These are phyloP conservation scores for Termitomyces sp. DNA, from an alignment of 768 basidiomycete species.

Conservation along the genomic window DNA sequence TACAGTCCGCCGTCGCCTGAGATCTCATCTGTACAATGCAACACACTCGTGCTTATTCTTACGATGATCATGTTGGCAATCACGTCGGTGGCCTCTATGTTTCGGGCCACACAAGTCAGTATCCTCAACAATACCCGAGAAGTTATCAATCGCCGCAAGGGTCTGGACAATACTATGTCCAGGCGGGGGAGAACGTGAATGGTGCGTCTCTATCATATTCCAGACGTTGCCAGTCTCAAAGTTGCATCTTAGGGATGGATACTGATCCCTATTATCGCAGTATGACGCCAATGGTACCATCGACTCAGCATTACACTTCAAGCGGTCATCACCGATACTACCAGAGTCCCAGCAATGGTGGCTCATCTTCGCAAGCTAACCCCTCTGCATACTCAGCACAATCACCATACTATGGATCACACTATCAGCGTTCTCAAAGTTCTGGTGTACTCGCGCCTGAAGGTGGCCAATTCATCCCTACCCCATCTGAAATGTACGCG, in stretches of 20 bases:
- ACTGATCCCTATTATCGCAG: constrained; percentile 31
- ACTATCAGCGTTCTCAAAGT: constrained; percentile 18
- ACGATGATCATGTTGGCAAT: constrained; percentile 32
- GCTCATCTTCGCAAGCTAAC: constrained; percentile 20
- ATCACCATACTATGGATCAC: constrained; percentile 18
- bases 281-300: constrained; percentile 32
- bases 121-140: constrained; percentile 18
- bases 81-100: constrained; percentile 25
- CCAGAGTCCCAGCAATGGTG: constrained; percentile 14
- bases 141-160: constrained; percentile 30
- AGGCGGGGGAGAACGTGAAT: constrained; percentile 19
- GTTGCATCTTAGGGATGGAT: constrained; percentile 3
- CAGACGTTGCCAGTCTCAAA: background rate
- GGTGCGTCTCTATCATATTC: constrained; percentile 9
- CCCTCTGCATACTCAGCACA: constrained; percentile 15
- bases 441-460: constrained; percentile 17
- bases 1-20: constrained; percentile 25
- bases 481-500: constrained; percentile 41
- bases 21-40: constrained; percentile 31
- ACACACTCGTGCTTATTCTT: constrained; percentile 39
- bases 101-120: constrained; percentile 25
- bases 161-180: constrained; percentile 31
- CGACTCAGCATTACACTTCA: constrained; percentile 26
- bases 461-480: constrained; percentile 40
- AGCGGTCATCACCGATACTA: constrained; percentile 20